A percentile compares a stretch with the other conserved stretches of the same genome.
phyloP scores from a whole-genome alignment of 1,139 yeast species.

The Kodamaea arcana region DNA sequence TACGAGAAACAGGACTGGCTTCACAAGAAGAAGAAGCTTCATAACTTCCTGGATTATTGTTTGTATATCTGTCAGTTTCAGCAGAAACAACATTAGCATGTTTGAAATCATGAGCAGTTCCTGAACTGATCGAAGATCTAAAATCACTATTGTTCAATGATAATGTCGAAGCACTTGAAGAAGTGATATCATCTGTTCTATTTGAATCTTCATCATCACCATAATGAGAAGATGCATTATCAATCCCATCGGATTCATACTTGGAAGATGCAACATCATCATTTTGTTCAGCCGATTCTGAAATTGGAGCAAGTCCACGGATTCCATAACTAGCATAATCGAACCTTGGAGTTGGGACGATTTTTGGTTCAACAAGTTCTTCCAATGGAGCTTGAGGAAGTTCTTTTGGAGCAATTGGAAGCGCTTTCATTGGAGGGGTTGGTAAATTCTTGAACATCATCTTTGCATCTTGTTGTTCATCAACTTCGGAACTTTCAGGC shows the following conservation, averaged over 20 bases:
- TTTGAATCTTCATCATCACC: slow-evolving; percentile 14
- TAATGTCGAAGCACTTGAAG: slow-evolving; percentile 36
- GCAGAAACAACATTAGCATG: slow-evolving; percentile 5
- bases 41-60: background rate
- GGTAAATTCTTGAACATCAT: slow-evolving; percentile 5
- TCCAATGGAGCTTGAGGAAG: slow-evolving; percentile 6
- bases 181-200: slow-evolving; percentile 21
- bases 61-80: background rate
- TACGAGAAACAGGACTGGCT: slow-evolving; percentile 9
- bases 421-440: slow-evolving; percentile 2
- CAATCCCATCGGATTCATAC: slow-evolving; percentile 28
- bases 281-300: slow-evolving; percentile 24
- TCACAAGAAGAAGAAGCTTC: slow-evolving; percentile 7
- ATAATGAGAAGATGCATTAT: slow-evolving; percentile 17
- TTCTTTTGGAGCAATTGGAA: slow-evolving; percentile 3
- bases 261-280: slow-evolving; percentile 32
- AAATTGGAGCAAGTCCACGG: slow-evolving; percentile 40
- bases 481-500: slow-evolving; percentile 13
- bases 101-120: slow-evolving; percentile 11
- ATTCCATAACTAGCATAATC: slow-evolving; percentile 31
- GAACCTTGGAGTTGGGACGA: slow-evolving; percentile 14
- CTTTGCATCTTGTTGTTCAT: slow-evolving; percentile 11
- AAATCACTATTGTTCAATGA: slow-evolving; percentile 41
- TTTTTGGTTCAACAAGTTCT: background rate
- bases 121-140: slow-evolving; percentile 22